phyloP scores from a whole-genome alignment of 2,329 filamentous ascomycete species.

The Claviceps lovelessii region DNA sequence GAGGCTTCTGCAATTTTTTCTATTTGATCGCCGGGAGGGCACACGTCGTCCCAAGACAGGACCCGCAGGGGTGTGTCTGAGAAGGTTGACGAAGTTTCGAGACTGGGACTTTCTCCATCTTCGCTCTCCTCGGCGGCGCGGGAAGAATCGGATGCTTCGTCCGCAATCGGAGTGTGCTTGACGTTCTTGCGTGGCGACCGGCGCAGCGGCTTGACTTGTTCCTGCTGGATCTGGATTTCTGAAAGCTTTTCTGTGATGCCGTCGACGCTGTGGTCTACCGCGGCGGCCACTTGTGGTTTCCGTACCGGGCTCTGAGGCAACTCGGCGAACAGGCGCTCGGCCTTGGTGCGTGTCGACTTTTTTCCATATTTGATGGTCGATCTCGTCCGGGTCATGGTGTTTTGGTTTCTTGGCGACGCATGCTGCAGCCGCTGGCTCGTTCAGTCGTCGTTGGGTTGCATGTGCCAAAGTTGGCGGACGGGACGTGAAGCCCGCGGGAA shows the following conservation, averaged over 20 bases:
- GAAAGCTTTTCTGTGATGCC: slow-evolving; percentile 23
- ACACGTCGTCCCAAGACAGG: slow-evolving; percentile 44
- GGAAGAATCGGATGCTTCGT: slow-evolving; percentile 5
- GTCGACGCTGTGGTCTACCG: slow-evolving; percentile 14
- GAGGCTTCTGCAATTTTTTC: slow-evolving; percentile 54
- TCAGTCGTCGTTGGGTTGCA: background rate
- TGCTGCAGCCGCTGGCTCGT: background rate
- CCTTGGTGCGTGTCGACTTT: slow-evolving; percentile 29
- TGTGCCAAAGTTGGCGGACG: background rate
- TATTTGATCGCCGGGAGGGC: slow-evolving; percentile 36
- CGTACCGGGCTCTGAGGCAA: slow-evolving; percentile 36
- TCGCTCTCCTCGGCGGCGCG: background rate
- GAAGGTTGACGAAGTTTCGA: background rate
- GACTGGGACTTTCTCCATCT: slow-evolving; percentile 4
- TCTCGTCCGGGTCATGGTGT: slow-evolving; percentile 30
- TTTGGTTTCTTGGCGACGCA: background rate
- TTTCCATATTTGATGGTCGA: slow-evolving; percentile 38
- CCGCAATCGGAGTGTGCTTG: slow-evolving; percentile 2
- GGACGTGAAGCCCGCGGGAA: background rate
- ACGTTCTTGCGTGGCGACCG: slow-evolving; percentile 8
- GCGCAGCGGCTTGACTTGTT: slow-evolving; percentile 5
- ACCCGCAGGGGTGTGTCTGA: slow-evolving; percentile 22
- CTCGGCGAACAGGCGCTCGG: slow-evolving; percentile 36
- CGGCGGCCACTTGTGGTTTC: slow-evolving; percentile 7
- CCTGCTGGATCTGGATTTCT: slow-evolving; percentile 15